Percentiles rank a stretch among this genome's conserved stretches.
Evolutionary conservation across 805 yeast genomes (phyloP).

Genomic region (Ogataea methylovora): DNA sequence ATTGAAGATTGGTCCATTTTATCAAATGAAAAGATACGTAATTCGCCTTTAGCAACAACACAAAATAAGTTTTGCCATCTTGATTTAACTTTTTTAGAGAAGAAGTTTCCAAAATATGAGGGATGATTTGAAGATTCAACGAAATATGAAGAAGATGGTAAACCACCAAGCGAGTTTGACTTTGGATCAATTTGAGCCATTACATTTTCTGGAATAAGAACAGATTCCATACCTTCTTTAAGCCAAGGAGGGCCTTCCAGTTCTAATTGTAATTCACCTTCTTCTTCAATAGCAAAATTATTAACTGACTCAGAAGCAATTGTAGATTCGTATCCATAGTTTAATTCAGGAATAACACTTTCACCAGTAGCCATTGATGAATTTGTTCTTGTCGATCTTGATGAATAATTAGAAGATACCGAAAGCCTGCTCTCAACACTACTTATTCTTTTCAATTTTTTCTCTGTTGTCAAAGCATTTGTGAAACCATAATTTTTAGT

Average conservation of each 20-base stretch:
- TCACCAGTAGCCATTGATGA: conserved; percentile 4
- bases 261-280: conserved; percentile 54
- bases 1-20: conserved; percentile 6
- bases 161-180: neutral
- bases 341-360: neutral
- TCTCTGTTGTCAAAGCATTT: conserved; percentile 18
- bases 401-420: conserved; percentile 2
- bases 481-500: conserved; percentile 24
- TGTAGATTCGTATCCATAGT: neutral
- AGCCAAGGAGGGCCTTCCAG: conserved; percentile 71
- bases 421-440: conserved; percentile 10
- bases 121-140: neutral
- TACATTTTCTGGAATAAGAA: conserved; percentile 16
- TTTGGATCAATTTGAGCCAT: conserved; percentile 26
- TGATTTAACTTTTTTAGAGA: conserved; percentile 4
- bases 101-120: neutral
- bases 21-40: conserved; percentile 48
- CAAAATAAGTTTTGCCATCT: conserved; percentile 47
- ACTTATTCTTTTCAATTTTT: conserved; percentile 12
- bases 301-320: neutral
- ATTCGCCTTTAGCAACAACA: conserved; percentile 63
- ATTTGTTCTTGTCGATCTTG: neutral
- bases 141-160: neutral
- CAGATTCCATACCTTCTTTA: conserved; percentile 59
- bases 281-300: conserved; percentile 25